Evolutionary conservation across 768 basidiomycete genomes (phyloP).

Genomic region (Suillus subalutaceus): DNA sequence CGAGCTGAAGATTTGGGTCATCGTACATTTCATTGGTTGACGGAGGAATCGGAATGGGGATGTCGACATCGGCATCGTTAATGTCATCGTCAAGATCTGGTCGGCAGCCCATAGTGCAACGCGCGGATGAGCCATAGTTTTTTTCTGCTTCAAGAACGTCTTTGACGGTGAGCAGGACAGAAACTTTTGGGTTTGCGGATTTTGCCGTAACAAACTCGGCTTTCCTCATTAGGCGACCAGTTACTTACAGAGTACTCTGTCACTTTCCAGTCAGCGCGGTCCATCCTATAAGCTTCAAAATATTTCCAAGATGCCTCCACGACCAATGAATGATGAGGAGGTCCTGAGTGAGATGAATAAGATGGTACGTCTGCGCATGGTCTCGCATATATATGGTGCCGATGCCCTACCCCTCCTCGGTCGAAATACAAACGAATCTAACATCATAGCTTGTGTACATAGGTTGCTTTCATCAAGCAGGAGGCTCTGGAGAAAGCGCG

Average conservation of each 20-base stretch:
- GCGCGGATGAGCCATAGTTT: slow-evolving; percentile 63
- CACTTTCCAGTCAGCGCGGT: slow-evolving; percentile 1
- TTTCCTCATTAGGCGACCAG: slow-evolving; percentile 6
- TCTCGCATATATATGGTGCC: slow-evolving; percentile 8
- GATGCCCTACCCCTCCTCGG: slow-evolving; percentile 12
- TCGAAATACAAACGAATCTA: slow-evolving; percentile 13
- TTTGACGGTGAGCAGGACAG: slow-evolving; percentile 12
- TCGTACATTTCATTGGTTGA: slow-evolving; percentile 35
- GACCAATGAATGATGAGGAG: slow-evolving; percentile 92
- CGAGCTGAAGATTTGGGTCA: slow-evolving; percentile 57
- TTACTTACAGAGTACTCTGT: background rate
- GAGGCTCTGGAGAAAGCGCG: slow-evolving; percentile 97
- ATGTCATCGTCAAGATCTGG: slow-evolving; percentile 79
- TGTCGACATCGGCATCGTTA: slow-evolving; percentile 63
- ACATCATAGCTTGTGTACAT: slow-evolving; percentile 13
- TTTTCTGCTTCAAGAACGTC: slow-evolving; percentile 9
- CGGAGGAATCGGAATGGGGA: slow-evolving; percentile 26
- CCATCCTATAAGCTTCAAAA: background rate
- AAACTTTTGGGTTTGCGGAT: slow-evolving; percentile 8
- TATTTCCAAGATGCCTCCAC: slow-evolving; percentile 59
- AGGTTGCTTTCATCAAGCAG: slow-evolving; percentile 99
- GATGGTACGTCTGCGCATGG: slow-evolving; percentile 66
- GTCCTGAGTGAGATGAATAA: slow-evolving; percentile 98
- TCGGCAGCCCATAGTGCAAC: slow-evolving; percentile 78
- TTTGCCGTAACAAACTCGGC: slow-evolving; percentile 1